Conservation (phyloP, 2,329 filamentous ascomycete species). For the Aureobasidium subglaciale region DNA sequence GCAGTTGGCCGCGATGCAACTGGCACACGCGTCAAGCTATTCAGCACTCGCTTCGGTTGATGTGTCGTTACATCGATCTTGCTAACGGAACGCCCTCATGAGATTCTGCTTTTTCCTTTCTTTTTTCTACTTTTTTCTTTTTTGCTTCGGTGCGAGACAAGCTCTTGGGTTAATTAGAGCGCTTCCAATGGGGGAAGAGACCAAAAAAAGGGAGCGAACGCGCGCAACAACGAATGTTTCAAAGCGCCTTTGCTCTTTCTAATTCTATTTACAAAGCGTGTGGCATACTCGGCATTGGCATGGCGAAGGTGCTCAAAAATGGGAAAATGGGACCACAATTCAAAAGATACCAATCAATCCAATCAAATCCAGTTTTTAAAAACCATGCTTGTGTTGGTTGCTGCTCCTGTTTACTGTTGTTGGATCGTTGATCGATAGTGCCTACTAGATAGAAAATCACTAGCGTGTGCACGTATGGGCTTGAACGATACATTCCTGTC, state of each 20-base stretch:
- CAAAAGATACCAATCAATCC: background rate
- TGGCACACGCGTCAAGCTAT: conserved; percentile 3
- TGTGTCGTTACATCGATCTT: background rate
- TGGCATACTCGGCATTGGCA: conserved; percentile 4
- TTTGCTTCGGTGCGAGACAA: background rate
- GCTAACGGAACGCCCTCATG: background rate
- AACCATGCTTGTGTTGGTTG: background rate
- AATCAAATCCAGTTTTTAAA: background rate
- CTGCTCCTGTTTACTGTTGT: background rate
- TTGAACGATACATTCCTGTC: no score
- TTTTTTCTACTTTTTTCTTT: background rate
- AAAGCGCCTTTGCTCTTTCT: background rate
- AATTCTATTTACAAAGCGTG: background rate
- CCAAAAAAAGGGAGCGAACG: background rate
- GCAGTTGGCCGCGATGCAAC: background rate
- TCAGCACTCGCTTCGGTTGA: background rate
- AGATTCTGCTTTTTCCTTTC: background rate
- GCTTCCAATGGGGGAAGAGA: background rate
- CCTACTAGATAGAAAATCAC: no score
- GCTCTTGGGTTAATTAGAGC: conserved; percentile 9
- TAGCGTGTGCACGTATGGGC: no score
- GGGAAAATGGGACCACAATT: background rate
- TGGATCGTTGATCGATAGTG: no score
- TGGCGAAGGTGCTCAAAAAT: conserved; percentile 11
- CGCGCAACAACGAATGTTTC: background rate